Base-by-base conservation (phyloP, 208 protist genomes). In the Trypanosoma vivax region DNA sequence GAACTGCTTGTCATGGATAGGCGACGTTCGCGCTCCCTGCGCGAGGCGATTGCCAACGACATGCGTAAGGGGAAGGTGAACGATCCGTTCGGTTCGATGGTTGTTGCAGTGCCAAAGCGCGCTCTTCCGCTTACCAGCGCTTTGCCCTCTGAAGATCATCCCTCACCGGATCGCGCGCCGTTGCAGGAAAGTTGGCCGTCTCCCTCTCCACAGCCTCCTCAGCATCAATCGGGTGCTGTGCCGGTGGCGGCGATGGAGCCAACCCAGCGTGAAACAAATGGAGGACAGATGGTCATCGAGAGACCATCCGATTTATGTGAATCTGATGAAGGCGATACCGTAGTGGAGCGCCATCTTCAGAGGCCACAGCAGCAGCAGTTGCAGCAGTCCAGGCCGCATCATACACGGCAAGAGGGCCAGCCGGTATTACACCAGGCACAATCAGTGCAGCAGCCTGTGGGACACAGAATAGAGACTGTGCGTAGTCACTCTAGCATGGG, bases 101-200 rank as follows among this genome's bases (percentile, higher is more conserved):
- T 90, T 16, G 71, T 94, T 6, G 87, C 87, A n/a, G 81, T 94
- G 1, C 87, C 87, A 13, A 83, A 82, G 41, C 75, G 73, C 38
- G 70, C 77, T 2, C 79, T 73, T 2, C 86, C 83, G n/a, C 75
- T 76, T 6, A 65, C 57, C 39, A 3, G 33, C 11, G 45, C 48
- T 25, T 33, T 53, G 24, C 50, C 45, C 38, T 37, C 58, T 33
- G 48, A 43, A n/a, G 16, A 37, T 24, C 33, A 57, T 2, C 41
- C 11, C 30, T 16, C 37, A 24, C 25, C 19, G 25, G 54, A 52
- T n/a, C 11, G 16, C 2, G 5, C 35, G 16, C 47, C 9, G 10
- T 7, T 13, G 7, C 5, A 19, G 29, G 47, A 62, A 16, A 21
- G 37, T 46, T 35, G 25, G 21, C 3, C 25, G 7, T 2, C 14